Evolutionary conservation across 345 rosid genomes (phyloP), one percentile per base, ranked within the genome.

Genomic region (Moricandia arvensis): DNA sequence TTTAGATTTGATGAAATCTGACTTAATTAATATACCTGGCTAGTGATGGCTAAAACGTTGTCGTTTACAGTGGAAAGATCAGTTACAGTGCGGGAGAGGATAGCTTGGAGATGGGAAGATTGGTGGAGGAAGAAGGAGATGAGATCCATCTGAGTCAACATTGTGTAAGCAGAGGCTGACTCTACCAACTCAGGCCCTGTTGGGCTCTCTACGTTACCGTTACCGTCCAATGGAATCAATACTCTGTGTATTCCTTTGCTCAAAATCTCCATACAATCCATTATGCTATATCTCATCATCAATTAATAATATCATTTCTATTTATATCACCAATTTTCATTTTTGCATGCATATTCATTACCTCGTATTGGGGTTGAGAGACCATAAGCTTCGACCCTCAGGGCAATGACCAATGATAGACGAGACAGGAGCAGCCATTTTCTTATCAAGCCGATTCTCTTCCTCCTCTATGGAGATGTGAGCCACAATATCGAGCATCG

Each of bases 91-190:
- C 80, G 74, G 0, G 83, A 85, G 33, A 81, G 8, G 10, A 87
- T 75, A 69, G 37, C 63, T 2, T 80, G 66, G 21, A 90, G 51
- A 34, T 85, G 74, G 4, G 72, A 33, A 15, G 83, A 55, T 37
- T 75, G 75, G 41, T 63, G 68, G 63, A 71, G 82, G 35, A 90
- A 67, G 82, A 89, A 89, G 69, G 75, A 82, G 49, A 87, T 57
- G 66, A 88, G 75, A 76, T 93, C 96, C 94, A 86, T 87, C 54
- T 90, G 96, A 1, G 96, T 86, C 15, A 93, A 75, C 95, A 93
- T 84, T 35, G 76, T 73, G 70, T 93, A 93, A 77, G 85, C 64
- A 0, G 88, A 77, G 2, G 93, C 85, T 0, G 91, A 76, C 69
- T 90, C 93, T 34, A 80, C 84, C 16, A 89, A 79, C 74, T 85